Evolutionary conservation across 2,329 filamentous ascomycete species (phyloP).

Genomic region (Cryphonectria parasitica): DNA sequence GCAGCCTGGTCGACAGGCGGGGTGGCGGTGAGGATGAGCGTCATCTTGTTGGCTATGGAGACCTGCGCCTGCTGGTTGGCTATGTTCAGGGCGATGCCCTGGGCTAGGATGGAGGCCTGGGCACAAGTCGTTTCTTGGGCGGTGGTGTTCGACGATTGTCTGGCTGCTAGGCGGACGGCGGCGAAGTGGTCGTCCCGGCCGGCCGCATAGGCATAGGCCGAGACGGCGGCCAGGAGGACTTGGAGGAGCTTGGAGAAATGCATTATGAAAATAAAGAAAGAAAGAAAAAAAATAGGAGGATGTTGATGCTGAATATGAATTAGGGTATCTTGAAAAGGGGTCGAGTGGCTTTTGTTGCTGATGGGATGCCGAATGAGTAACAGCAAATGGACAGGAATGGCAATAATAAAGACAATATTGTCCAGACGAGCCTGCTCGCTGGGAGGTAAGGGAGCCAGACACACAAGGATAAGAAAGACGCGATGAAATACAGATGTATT

Average conservation of each 20-base stretch:
- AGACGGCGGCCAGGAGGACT: constrained; percentile 8
- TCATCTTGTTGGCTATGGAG: constrained; percentile 22
- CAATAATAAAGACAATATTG: background rate
- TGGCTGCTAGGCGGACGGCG: constrained; percentile 2
- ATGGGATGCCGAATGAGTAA: constrained; percentile 16
- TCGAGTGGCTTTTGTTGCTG: constrained; percentile 2
- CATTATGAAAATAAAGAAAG: constrained; percentile 10
- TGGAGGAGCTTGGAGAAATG: constrained; percentile 11
- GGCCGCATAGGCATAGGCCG: constrained; percentile 1
- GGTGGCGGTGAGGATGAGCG: constrained; percentile 19
- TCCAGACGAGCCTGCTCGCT: constrained; percentile 22
- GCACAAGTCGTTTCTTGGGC: constrained; percentile 23
- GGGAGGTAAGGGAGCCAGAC: background rate
- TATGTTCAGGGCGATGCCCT: constrained; percentile 34
- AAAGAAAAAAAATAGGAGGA: too few species aligned
- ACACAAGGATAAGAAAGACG: background rate
- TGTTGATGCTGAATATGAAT: constrained; percentile 7
- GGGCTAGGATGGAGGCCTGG: constrained; percentile 31
- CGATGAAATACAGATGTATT: background rate
- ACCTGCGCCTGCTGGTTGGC: constrained; percentile 33
- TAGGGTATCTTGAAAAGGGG: background rate
- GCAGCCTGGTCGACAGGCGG: constrained; percentile 23
- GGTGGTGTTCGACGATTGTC: background rate
- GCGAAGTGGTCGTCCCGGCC: background rate
- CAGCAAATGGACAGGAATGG: constrained; percentile 2